These are phyloP conservation scores for Choanephora cucurbitarum DNA, from an alignment of 371 early-diverging fungal genomes.

Conservation along the genomic window DNA sequence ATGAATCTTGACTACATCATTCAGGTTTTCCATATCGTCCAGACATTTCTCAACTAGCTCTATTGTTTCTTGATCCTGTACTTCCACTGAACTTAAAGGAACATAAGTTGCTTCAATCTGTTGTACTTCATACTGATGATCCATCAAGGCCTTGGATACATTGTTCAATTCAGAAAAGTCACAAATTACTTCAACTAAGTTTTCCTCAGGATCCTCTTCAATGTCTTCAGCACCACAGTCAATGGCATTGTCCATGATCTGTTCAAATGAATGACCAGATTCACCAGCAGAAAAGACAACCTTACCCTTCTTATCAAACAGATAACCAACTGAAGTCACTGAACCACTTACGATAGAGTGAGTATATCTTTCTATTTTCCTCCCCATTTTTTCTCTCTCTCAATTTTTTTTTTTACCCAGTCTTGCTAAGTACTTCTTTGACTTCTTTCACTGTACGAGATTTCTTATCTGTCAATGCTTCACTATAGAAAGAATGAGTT, in stretches of 20 bases:
- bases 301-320: conserved; percentile 64
- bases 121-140: conserved; percentile 44
- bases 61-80: conserved; percentile 40
- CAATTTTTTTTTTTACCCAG: conserved; percentile 37
- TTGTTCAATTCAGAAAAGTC: conserved; percentile 47
- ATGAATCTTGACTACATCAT: conserved; percentile 60
- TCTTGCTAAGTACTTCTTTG: conserved; percentile 58
- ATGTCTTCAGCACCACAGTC: conserved; percentile 68
- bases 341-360: too few species aligned
- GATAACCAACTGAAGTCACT: conserved; percentile 58
- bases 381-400: too few species aligned
- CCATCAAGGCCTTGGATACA: conserved; percentile 37
- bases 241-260: conserved; percentile 61
- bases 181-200: conserved; percentile 39
- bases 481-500: conserved; percentile 25
- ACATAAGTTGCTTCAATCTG: conserved; percentile 49
- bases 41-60: conserved; percentile 46
- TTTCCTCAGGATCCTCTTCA: conserved; percentile 42
- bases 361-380: too few species aligned
- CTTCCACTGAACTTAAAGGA: conserved; percentile 40
- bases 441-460: conserved; percentile 71
- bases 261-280: conserved; percentile 49
- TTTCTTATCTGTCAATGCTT: conserved; percentile 65
- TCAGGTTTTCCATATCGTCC: conserved; percentile 54
- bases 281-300: conserved; percentile 47